Conservation (phyloP, 768 basidiomycete species). For the Antrodiella citrinella region DNA sequence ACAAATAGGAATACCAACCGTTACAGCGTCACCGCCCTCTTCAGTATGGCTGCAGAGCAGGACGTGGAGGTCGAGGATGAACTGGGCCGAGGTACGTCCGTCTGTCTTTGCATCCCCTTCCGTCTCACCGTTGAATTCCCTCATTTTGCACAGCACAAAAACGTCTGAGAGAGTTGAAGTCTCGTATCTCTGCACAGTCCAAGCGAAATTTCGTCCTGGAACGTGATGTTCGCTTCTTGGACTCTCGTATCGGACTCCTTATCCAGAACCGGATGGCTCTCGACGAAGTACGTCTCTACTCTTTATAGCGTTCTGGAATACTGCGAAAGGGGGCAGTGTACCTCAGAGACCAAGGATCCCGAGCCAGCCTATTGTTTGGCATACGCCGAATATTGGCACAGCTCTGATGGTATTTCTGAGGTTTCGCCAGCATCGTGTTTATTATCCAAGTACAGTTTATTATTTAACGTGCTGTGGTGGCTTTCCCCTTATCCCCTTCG, state of each 20-base stretch:
- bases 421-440: no score
- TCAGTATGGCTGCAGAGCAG: slow-evolving; percentile 98
- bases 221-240: slow-evolving; percentile 96
- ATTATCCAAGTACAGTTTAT: no score
- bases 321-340: no score
- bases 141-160: slow-evolving; percentile 68
- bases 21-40: slow-evolving; percentile 91
- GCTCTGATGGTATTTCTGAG: no score
- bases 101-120: slow-evolving; percentile 3
- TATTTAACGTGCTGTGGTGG: no score
- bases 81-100: slow-evolving; percentile 73
- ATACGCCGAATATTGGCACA: no score
- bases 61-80: slow-evolving; percentile 98
- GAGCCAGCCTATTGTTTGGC: no score
- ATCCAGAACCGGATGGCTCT: slow-evolving; percentile 98
- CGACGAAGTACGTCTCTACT: slow-evolving; percentile 62
- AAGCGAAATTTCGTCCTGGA: slow-evolving; percentile 99
- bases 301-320: no score
- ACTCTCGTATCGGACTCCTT: slow-evolving; percentile 92
- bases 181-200: slow-evolving; percentile 94
- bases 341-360: no score
- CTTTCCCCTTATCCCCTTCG: no score
- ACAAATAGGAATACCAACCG: slow-evolving; percentile 94
- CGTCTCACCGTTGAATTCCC: slow-evolving; percentile 2
- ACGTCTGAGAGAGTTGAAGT: slow-evolving; percentile 90